Evolutionary conservation across 768 basidiomycete species (phyloP).

Genomic region (Boletus barrowsii): DNA sequence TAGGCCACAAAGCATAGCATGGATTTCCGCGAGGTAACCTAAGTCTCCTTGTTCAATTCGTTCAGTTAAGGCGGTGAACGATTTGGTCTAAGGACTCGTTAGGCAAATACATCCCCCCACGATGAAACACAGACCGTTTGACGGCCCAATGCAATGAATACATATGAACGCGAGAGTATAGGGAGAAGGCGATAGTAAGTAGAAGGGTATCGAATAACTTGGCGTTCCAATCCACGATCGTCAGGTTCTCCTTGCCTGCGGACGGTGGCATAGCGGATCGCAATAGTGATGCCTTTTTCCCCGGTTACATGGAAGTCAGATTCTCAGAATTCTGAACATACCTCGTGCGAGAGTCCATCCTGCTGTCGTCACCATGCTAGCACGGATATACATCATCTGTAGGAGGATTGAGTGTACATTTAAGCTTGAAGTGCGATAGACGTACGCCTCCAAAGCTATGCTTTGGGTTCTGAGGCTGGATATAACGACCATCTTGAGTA

Average conservation of each 20-base stretch:
- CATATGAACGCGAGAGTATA: constrained; percentile 64
- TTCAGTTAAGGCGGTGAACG: constrained; percentile 48
- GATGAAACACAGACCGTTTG: constrained; percentile 45
- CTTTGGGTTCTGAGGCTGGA: constrained; percentile 68
- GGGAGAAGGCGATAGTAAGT: constrained; percentile 71
- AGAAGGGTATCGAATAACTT: constrained; percentile 71
- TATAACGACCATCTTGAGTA: constrained; percentile 60
- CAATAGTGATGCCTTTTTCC: constrained; percentile 51
- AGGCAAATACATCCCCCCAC: neutral
- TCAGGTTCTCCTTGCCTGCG: constrained; percentile 62
- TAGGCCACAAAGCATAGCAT: constrained; percentile 65
- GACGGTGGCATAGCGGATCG: constrained; percentile 71
- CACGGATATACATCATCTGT: constrained; percentile 73
- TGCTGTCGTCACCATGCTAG: constrained; percentile 64
- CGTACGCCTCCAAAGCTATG: constrained; percentile 72
- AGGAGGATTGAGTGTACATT: neutral
- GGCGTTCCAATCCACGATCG: constrained; percentile 54
- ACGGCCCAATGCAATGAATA: constrained; percentile 62
- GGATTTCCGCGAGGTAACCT: constrained; percentile 65
- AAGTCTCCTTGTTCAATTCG: constrained; percentile 56
- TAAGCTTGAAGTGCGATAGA: constrained; percentile 5
- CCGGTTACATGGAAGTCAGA: neutral
- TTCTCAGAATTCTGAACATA: constrained; percentile 15
- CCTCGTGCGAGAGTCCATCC: constrained; percentile 70
- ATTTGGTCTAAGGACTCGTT: constrained; percentile 35